Evolutionary conservation across 805 yeast species (phyloP).

Genomic region (Ogataea trehaloabstinens): DNA sequence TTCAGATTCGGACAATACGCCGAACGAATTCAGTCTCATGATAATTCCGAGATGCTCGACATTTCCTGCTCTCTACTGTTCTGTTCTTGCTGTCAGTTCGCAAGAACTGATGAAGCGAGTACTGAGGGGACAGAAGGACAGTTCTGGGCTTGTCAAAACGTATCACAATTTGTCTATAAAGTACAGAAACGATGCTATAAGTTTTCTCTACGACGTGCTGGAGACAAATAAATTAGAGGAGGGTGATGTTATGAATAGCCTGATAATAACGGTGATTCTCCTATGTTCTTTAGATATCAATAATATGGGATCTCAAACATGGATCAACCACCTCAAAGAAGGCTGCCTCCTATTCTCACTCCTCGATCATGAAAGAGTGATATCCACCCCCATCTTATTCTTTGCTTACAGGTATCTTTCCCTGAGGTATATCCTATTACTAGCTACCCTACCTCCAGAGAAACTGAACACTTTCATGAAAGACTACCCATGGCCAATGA

Average conservation of each 20-base stretch:
- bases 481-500: constrained; percentile 25
- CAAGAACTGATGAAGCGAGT: constrained; percentile 24
- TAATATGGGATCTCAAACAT: constrained; percentile 25
- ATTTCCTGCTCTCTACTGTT: constrained; percentile 24
- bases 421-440: constrained; percentile 28
- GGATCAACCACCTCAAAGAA: constrained; percentile 33
- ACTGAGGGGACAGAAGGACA: constrained; percentile 4
- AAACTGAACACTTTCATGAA: constrained; percentile 15
- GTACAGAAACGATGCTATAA: constrained; percentile 32
- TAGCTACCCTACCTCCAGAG: constrained; percentile 24
- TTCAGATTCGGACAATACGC: constrained; percentile 13
- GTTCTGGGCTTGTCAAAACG: constrained; percentile 2
- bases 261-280: constrained; percentile 28
- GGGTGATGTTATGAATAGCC: constrained; percentile 25
- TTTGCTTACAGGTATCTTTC: constrained; percentile 34
- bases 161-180: constrained; percentile 14
- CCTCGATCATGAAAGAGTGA: constrained; percentile 18
- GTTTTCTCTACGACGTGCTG: constrained; percentile 25
- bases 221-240: constrained; percentile 22
- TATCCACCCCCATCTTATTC: constrained; percentile 21
- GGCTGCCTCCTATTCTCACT: constrained; percentile 29
- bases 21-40: constrained; percentile 28
- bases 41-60: constrained; percentile 27
- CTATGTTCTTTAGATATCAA: constrained; percentile 33
- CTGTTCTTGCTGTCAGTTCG: constrained; percentile 27